These are phyloP conservation scores for Canavalia gladiata DNA, from an alignment of 306 rosid genomes.

Conservation along the genomic window DNA sequence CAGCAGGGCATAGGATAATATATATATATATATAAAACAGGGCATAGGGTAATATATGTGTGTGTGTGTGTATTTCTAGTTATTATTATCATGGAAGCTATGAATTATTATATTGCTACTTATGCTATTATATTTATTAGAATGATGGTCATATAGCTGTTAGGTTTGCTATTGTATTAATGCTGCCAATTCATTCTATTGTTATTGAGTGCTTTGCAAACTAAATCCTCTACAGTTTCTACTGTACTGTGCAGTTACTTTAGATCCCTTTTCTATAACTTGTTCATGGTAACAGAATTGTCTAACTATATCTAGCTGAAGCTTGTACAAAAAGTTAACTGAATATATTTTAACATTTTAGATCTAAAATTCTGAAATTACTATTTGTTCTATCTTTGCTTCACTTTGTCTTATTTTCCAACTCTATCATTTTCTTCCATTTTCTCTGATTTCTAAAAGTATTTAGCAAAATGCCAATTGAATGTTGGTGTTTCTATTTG, in stretches of 20 bases:
- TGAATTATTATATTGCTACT: constrained; percentile 33
- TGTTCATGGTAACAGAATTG: neutral
- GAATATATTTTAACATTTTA: neutral
- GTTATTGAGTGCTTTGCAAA: neutral
- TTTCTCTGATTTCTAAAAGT: neutral
- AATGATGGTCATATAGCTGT: neutral
- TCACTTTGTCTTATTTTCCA: neutral
- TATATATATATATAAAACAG: neutral
- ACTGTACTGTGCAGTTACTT: neutral
- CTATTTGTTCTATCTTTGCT: neutral
- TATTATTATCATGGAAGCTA: constrained; percentile 7
- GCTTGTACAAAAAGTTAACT: neutral
- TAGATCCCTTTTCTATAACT: neutral
- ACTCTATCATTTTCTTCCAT: neutral
- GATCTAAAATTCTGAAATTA: neutral
- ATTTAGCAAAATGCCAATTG: constrained; percentile 11
- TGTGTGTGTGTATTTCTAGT: neutral
- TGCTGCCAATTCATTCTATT: neutral
- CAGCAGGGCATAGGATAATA: neutral
- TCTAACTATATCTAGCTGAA: neutral
- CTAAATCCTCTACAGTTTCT: neutral
- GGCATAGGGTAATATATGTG: neutral
- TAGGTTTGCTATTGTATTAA: neutral
- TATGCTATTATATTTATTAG: neutral
- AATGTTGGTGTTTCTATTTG: constrained; percentile 37